Evolutionary conservation across 1,139 yeast species (phyloP), one percentile per base, ranked within the genome.

Genomic region (Taphrina betulina): DNA sequence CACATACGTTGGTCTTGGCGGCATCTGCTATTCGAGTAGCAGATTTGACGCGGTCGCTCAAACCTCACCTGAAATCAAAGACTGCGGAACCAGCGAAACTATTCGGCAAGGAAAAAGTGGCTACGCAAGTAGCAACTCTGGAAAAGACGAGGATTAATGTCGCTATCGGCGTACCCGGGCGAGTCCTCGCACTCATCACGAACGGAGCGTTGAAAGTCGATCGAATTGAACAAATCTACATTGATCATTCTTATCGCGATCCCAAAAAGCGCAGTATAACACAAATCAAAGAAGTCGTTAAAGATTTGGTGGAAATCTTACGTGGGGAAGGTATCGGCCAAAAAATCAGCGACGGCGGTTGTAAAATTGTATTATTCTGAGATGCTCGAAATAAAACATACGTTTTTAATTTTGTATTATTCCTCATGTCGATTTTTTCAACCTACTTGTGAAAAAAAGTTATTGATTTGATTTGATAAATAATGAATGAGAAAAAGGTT

Each of bases 1-100:
- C 54, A n/a, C 54, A 50, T 22, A 50, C 54, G 3, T 17, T 50
- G 14, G 20, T 50, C 23, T 31, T 50, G 29, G 20, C 40, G 19
- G n/a, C 54, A 3, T 50, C 54, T 12, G 54, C 54, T 19, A 50
- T 50, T 10, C 54, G 54, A 10, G 54, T 50, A 8, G 54, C 54
- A 14, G 54, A 50, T 23, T 22, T 50, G 10, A 26, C 28, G 12
- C 38, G 54, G 16, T 38, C 54, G 22, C 46, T 50, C 31, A 28
- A 41, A 7, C 16, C 46, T 10, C n/a, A n/a, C n/a, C 40, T 42
- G 20, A 24, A 19, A 5, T 40, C 44, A 16, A 29, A 29, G 3
- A n/a, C 33, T 3, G 37, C 22, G 10, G 31, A 22, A 4, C 24
- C 36, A 10, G 54, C 44, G 22, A 50, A 50, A 34, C 16, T 50